Percentiles rank a stretch among this genome's conserved stretches.
These are phyloP conservation scores for Ustilago hordei DNA, from an alignment of 1,284 basidiomycete species.

Conservation along the genomic window DNA sequence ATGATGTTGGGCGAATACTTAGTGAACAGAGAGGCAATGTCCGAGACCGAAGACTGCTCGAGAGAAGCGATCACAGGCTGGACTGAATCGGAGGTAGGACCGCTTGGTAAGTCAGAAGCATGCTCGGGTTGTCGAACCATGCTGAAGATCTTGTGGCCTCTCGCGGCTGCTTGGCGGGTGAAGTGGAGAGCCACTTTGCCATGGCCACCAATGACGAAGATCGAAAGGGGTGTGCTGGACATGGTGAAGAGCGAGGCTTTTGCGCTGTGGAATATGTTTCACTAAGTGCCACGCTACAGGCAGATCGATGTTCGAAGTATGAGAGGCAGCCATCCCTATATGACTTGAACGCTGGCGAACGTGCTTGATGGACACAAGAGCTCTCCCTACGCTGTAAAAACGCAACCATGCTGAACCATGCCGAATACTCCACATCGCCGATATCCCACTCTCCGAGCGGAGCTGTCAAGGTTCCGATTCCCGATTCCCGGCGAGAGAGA, in stretches of 20 bases:
- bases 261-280: too few species aligned
- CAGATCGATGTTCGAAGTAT: neutral
- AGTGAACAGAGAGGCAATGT: slow-evolving; percentile 74
- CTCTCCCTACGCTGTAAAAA: slow-evolving; percentile 1
- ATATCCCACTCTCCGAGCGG: slow-evolving; percentile 2
- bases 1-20: slow-evolving; percentile 74
- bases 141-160: slow-evolving; percentile 53
- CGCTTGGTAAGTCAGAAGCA: slow-evolving; percentile 46
- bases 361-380: neutral
- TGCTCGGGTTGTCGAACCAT: slow-evolving; percentile 56
- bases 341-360: neutral
- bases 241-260: slow-evolving; percentile 10
- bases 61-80: slow-evolving; percentile 76
- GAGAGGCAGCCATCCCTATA: neutral
- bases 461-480: slow-evolving; percentile 16
- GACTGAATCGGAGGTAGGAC: slow-evolving; percentile 65
- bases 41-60: slow-evolving; percentile 73
- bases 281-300: too few species aligned
- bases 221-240: slow-evolving; percentile 31
- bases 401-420: slow-evolving; percentile 14
- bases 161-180: slow-evolving; percentile 45
- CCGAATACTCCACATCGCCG: slow-evolving; percentile 22
- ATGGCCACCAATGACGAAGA: slow-evolving; percentile 59
- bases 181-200: slow-evolving; percentile 60
- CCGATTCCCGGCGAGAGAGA: slow-evolving; percentile 1